Percentiles rank a stretch among this genome's conserved stretches.
Evolutionary conservation across 768 basidiomycete species (phyloP).

Genomic region (Pleurotus sapidus): DNA sequence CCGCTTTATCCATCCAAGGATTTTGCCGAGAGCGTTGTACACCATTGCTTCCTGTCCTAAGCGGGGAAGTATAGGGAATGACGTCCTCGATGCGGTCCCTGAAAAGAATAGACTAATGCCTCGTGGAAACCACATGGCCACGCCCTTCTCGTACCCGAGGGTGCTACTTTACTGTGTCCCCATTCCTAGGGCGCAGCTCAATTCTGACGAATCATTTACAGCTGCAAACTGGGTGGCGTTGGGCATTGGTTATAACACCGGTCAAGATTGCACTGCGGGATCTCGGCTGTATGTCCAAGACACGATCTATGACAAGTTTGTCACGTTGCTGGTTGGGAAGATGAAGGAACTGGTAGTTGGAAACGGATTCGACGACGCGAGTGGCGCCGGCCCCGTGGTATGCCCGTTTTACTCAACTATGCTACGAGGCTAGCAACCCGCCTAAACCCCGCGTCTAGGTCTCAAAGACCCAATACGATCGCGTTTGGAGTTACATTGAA

Average conservation of each 20-base stretch:
- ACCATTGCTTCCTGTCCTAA: no score
- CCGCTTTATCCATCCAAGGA: no score
- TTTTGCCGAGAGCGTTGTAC: no score
- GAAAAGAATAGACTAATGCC: background rate
- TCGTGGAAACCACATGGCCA: background rate
- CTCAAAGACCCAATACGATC: conserved; percentile 82
- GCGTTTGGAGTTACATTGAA: conserved; percentile 86
- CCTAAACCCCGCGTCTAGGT: conserved; percentile 42
- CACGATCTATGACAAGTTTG: conserved; percentile 81
- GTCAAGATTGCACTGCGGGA: conserved; percentile 94
- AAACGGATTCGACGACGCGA: conserved; percentile 74
- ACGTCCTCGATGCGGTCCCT: no score
- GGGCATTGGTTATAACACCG: conserved; percentile 85
- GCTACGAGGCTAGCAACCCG: background rate
- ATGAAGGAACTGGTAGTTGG: conserved; percentile 72
- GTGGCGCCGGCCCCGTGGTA: conserved; percentile 84
- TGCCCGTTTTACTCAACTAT: conserved; percentile 16
- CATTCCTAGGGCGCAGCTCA: background rate
- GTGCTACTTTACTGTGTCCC: no score
- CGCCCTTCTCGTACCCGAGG: no score
- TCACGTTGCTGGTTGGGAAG: conserved; percentile 60
- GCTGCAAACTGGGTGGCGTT: conserved; percentile 86
- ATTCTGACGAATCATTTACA: conserved; percentile 17
- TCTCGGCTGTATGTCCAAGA: conserved; percentile 90
- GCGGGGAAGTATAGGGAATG: no score